These are phyloP conservation scores for Zygosaccharomyces rouxii DNA, from an alignment of 805 yeast species.

Conservation along the genomic window DNA sequence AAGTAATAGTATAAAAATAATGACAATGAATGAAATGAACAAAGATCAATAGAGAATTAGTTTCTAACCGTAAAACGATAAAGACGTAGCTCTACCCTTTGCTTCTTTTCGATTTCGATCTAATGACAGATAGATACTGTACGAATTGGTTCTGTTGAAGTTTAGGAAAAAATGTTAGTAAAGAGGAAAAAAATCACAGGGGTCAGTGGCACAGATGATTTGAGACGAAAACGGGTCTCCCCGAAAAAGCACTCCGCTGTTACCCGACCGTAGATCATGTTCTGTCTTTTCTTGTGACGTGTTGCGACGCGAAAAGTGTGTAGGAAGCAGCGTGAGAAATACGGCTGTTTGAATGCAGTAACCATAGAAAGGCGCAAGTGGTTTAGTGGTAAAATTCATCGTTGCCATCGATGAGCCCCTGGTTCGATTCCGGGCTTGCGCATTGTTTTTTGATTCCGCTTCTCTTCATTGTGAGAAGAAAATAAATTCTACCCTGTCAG, in stretches of 20 bases:
- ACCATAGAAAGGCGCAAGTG: too few relatives aligned
- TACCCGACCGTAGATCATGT: not conserved
- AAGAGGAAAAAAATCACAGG: not conserved
- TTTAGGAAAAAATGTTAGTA: not conserved
- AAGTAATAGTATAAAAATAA: not conserved
- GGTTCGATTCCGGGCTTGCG: conserved; percentile 30
- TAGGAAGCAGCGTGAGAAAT: not conserved
- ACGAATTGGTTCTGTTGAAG: too few relatives aligned
- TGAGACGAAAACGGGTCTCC: not conserved
- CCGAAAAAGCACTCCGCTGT: not conserved
- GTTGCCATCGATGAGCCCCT: conserved; percentile 30
- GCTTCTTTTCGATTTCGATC: not conserved
- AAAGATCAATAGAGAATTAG: not conserved
- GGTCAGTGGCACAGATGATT: not conserved
- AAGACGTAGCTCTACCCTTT: not conserved
- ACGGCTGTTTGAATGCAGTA: too few relatives aligned
- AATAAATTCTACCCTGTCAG: too few relatives aligned
- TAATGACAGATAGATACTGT: not conserved
- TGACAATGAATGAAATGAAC: not conserved
- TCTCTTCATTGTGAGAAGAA: too few relatives aligned
- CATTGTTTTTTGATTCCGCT: conserved; percentile 8
- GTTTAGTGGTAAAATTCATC: conserved; percentile 28
- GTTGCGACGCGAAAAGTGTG: not conserved
- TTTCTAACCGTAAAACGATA: not conserved
- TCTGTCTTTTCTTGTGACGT: not conserved